These are phyloP conservation scores for Plenodomus biglobosus DNA, from an alignment of 2,329 filamentous ascomycete genomes.

Conservation along the genomic window DNA sequence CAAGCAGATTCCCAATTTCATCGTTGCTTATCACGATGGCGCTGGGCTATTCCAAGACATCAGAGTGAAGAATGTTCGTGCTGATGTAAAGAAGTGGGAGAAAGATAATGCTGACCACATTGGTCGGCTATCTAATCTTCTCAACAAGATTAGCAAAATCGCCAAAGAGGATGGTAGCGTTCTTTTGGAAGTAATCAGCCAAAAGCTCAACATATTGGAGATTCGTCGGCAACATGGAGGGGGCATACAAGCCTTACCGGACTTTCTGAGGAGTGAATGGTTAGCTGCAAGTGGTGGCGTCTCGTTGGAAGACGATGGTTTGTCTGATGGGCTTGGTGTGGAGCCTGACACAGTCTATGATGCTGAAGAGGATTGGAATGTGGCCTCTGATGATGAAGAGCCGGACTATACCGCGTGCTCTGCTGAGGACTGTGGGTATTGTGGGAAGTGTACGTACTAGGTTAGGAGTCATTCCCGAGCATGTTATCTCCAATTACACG, in stretches of 20 bases:
- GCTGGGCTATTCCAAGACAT: slow-evolving; percentile 50
- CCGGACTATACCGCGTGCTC: slow-evolving; percentile 44
- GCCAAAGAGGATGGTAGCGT: slow-evolving; percentile 18
- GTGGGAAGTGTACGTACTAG: slow-evolving; percentile 40
- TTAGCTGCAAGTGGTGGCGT: not conserved
- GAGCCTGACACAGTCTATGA: slow-evolving; percentile 1
- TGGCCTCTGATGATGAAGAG: slow-evolving; percentile 23
- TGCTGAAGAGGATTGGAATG: slow-evolving; percentile 13
- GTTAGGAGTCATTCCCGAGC: no score
- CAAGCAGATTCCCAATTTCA: slow-evolving; percentile 54
- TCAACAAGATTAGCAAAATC: slow-evolving; percentile 36
- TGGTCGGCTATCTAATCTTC: slow-evolving; percentile 26
- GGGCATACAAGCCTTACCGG: slow-evolving; percentile 28
- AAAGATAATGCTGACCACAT: slow-evolving; percentile 38
- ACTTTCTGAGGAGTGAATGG: slow-evolving; percentile 12
- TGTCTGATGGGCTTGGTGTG: not conserved
- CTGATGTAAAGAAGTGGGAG: slow-evolving; percentile 49
- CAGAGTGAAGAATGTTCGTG: slow-evolving; percentile 41
- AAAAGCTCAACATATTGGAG: slow-evolving; percentile 35
- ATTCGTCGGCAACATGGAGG: slow-evolving; percentile 35
- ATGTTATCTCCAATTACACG: no score
- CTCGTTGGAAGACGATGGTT: slow-evolving; percentile 2
- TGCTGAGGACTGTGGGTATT: slow-evolving; percentile 41
- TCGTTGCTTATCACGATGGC: slow-evolving; percentile 54
- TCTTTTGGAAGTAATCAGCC: slow-evolving; percentile 41